Conservation (phyloP, 2,329 filamentous ascomycete genomes). For the Stagonosporopsis vannaccii region DNA sequence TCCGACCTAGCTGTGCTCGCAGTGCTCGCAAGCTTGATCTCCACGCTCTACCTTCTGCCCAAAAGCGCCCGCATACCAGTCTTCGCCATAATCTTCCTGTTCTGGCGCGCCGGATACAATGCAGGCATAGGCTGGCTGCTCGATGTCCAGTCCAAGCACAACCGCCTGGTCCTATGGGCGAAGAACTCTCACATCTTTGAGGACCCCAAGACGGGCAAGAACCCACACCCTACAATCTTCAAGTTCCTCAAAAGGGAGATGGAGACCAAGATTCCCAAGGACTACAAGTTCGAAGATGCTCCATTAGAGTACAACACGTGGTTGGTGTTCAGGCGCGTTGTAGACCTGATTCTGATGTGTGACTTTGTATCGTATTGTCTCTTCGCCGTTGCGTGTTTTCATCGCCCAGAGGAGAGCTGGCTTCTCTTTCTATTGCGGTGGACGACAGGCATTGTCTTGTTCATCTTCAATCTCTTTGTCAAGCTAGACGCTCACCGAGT, state of each 20-base stretch:
- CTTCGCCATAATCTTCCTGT: constrained; percentile 84
- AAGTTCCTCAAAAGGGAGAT: constrained; percentile 84
- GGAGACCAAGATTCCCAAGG: constrained; percentile 90
- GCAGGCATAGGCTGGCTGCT: constrained; percentile 90
- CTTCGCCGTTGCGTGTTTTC: constrained; percentile 88
- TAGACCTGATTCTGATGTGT: constrained; percentile 98
- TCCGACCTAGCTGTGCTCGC: constrained; percentile 82
- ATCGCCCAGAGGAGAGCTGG: constrained; percentile 76
- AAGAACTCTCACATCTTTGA: constrained; percentile 87
- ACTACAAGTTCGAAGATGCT: constrained; percentile 92
- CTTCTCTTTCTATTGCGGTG: constrained; percentile 77
- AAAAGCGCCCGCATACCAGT: constrained; percentile 72
- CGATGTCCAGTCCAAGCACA: constrained; percentile 87
- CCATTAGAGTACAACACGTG: constrained; percentile 99
- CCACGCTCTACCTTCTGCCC: constrained; percentile 77
- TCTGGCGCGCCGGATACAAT: constrained; percentile 94
- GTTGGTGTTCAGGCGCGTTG: constrained; percentile 93
- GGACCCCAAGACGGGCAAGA: constrained; percentile 78
- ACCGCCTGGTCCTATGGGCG: constrained; percentile 85
- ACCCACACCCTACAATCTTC: constrained; percentile 84
- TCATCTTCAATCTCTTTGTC: constrained; percentile 97
- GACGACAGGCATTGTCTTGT: constrained; percentile 76
- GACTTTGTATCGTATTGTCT: constrained; percentile 97
- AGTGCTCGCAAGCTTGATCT: constrained; percentile 77
- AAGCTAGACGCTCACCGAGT: constrained; percentile 97